Percentiles rank a stretch among this genome's conserved stretches.
These are phyloP conservation scores for Agapanthus africanus DNA, from an alignment of 106 monocot species.

Conservation along the genomic window DNA sequence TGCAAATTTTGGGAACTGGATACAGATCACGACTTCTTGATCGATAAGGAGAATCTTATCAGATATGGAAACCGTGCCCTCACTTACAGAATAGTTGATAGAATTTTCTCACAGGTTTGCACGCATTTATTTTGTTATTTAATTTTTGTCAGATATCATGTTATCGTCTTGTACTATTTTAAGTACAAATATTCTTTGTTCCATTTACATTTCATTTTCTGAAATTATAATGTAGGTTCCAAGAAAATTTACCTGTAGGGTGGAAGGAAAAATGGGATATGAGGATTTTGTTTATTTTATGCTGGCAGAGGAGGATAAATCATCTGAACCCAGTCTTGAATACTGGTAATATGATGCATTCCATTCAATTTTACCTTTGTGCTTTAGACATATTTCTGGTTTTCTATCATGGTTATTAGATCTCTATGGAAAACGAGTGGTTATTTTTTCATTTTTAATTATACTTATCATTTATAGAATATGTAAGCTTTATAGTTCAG, in stretches of 20 bases:
- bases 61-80: conserved; percentile 95
- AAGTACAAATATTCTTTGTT: too few species aligned
- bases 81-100: conserved; percentile 95
- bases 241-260: conserved; percentile 80
- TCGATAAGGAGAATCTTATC: conserved; percentile 82
- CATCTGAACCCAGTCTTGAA: conserved; percentile 86
- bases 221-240: conserved; percentile 41
- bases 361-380: background rate
- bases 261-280: conserved; percentile 95
- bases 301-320: conserved; percentile 90
- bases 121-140: conserved; percentile 4
- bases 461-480: too few species aligned
- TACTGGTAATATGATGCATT: conserved; percentile 53
- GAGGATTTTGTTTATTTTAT: conserved; percentile 99
- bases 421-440: too few species aligned
- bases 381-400: too few species aligned
- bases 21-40: conserved; percentile 66
- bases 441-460: too few species aligned
- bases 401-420: too few species aligned
- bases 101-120: conserved; percentile 86
- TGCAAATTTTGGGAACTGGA: conserved; percentile 78
- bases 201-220: background rate
- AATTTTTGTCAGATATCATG: background rate
- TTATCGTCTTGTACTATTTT: background rate
- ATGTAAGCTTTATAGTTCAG: too few species aligned